Conservation (phyloP, 148 eudicot species). For the Chenopodium album region DNA sequence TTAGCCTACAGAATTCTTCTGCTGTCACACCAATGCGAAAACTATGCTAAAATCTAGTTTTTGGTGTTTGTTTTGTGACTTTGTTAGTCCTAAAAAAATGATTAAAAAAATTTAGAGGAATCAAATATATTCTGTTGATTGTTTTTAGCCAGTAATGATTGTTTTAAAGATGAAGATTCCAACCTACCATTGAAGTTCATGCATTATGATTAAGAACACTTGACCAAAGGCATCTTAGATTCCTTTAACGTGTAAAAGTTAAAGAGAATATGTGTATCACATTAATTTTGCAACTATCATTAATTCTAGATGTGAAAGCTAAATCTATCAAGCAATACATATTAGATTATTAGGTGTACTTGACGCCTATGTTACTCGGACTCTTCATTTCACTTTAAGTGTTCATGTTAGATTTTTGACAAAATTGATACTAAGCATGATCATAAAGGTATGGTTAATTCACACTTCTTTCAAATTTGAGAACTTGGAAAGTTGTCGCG, state of each 20-base stretch:
- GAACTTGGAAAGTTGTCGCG: no score
- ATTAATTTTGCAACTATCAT: neutral
- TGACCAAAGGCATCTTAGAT: neutral
- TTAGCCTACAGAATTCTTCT: neutral
- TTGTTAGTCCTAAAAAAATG: no score
- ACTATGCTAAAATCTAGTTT: neutral
- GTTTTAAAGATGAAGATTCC: neutral
- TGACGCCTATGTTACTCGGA: no score
- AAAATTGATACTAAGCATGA: no score
- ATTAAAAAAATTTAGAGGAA: no score
- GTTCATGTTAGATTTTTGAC: no score
- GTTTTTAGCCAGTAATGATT: neutral
- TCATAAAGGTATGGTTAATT: no score
- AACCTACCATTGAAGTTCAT: neutral
- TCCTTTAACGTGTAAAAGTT: neutral
- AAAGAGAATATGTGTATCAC: no score
- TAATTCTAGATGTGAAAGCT: neutral
- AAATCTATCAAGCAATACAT: neutral
- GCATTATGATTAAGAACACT: neutral
- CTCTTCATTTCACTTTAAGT: no score
- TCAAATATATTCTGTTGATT: neutral
- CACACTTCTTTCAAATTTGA: no score
- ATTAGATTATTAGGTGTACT: no score
- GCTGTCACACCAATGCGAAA: slow-evolving; percentile 5
- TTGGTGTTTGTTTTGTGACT: neutral